Base-by-base conservation (phyloP, 305 asterid genomes). In the Salvia sclarea region DNA sequence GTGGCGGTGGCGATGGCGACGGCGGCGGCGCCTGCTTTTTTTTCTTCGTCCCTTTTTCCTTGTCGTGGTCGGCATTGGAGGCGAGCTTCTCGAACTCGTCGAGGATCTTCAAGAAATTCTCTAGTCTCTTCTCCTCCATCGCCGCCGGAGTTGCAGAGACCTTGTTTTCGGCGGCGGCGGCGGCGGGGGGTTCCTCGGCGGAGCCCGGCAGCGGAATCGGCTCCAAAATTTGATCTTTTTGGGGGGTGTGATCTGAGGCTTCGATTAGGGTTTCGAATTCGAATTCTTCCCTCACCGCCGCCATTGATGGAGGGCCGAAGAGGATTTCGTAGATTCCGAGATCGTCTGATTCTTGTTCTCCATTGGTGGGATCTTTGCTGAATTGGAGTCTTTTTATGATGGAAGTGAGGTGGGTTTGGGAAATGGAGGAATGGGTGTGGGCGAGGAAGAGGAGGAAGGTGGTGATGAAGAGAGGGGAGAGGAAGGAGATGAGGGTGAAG, bases 401-500 rank as follows among this genome's bases (percentile, higher is more conserved):
- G 14, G 55, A 21, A 60, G 60, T 66, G 1, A 47, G 65, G 35
- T 33, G 64, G 49, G 25, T 35, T 5, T 72, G 45, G 13, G 69
- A 61, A n/a, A n/a, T n/a, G n/a, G n/a, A n/a, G n/a, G n/a, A n/a
- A n/a, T n/a, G n/a, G n/a, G n/a, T n/a, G n/a, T n/a, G 31, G 31
- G 95, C 74, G 25, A 83, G 65, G 77, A 75, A 77, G 52, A 87
- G 74, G 69, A 88, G 84, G 47, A 76, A 75, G 1, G 84, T 81
- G 72, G 97, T 82, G 76, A 83, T 0, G 83, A 91, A 76, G 43
- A 91, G 92, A 69, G 95, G 95, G 38, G 85, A 87, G 67, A 89
- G 83, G 41, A 78, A 87, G 11, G 84, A 76, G 10, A 86, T 8
- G 81, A 88, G 70, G 60, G 70, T 81, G 25, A 86, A 64, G 10